Base-by-base conservation (phyloP, 805 yeast species). In the Candida anglica region DNA sequence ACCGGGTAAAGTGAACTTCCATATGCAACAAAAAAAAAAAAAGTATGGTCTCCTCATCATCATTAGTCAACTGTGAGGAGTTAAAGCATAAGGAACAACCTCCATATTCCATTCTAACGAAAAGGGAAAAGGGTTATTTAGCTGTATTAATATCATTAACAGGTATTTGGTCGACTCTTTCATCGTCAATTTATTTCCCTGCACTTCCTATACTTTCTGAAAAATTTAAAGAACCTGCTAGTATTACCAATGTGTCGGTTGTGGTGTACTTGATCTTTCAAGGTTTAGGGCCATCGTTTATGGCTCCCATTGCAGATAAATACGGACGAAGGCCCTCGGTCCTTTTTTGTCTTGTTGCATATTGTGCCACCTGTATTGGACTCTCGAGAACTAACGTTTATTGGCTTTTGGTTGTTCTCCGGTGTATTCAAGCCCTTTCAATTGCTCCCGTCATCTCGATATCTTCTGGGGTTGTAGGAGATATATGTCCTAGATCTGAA, bases 121-220 rank as follows among this genome's bases (percentile, higher is more conserved):
- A 42, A 6, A 32, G 36, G 3, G 81, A 76, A 31, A 67, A 69
- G 40, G 40, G 52, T 14, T 18, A 60, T 11, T 42, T 79, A 17
- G 43, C 66, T 64, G 1, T 35, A 48, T 5, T 56, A 62, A 14
- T 65, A 66, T 36, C 72, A 75, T 1, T 60, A 3, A 52, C 72
- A 2, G 80, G 81, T 0, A 50, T 76, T 16, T 79, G 80, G 61
- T 84, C 94, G 0, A 65, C 88, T 0, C 59, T 83, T 4, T 76
- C 88, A 1, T 71, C 80, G 36, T 81, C 93, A 0, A 82, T 86
- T 13, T 86, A 84, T 50, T 79, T 82, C 54, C 94, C 94, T 0
- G 86, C 86, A 0, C 58, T 86, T 15, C 72, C 78, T 0, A 63
- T 64, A 7, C 57, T 87, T 6, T 74, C 77, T 29, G 44, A 55